phyloP scores from a whole-genome alignment of 2,329 filamentous ascomycete species.

The Pseudogymnoascus sp. region DNA sequence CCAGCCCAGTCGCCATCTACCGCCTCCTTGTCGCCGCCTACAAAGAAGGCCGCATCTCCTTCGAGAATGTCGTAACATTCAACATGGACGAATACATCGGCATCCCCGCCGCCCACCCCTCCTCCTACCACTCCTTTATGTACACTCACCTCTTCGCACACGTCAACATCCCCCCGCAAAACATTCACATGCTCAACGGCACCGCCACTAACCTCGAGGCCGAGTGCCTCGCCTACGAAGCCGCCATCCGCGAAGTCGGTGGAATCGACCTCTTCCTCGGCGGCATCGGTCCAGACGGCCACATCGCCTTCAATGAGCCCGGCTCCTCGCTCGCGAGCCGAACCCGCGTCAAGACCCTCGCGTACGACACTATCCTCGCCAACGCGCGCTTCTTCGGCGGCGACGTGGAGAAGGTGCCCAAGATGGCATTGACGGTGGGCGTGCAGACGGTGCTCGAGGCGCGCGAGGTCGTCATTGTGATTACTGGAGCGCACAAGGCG shows the following conservation, averaged over 20 bases:
- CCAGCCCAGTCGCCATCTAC: slow-evolving; percentile 72
- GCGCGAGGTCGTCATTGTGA: slow-evolving; percentile 67
- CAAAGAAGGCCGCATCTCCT: slow-evolving; percentile 67
- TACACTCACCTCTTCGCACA: slow-evolving; percentile 86
- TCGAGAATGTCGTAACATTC: slow-evolving; percentile 83
- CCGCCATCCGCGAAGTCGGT: slow-evolving; percentile 60
- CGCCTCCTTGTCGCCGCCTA: slow-evolving; percentile 63
- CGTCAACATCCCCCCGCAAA: slow-evolving; percentile 71
- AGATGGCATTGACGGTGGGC: slow-evolving; percentile 77
- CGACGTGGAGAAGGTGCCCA: slow-evolving; percentile 65
- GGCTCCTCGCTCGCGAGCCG: slow-evolving; percentile 70
- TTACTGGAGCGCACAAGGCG: slow-evolving; percentile 73
- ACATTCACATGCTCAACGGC: slow-evolving; percentile 78
- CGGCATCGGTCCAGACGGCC: slow-evolving; percentile 77
- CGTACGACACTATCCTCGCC: slow-evolving; percentile 78
- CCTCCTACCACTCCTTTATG: slow-evolving; percentile 90
- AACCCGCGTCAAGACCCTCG: slow-evolving; percentile 78
- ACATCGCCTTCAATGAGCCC: slow-evolving; percentile 87
- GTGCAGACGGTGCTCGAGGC: slow-evolving; percentile 77
- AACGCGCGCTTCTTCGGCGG: slow-evolving; percentile 80
- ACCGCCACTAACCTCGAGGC: slow-evolving; percentile 68
- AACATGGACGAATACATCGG: slow-evolving; percentile 83
- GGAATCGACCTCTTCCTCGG: slow-evolving; percentile 64
- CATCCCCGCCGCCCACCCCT: slow-evolving; percentile 71
- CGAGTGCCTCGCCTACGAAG: slow-evolving; percentile 74